Evolutionary conservation across 225 moss, liverwort and hornwort genomes (phyloP).

Genomic region (Lunularia cruciata): DNA sequence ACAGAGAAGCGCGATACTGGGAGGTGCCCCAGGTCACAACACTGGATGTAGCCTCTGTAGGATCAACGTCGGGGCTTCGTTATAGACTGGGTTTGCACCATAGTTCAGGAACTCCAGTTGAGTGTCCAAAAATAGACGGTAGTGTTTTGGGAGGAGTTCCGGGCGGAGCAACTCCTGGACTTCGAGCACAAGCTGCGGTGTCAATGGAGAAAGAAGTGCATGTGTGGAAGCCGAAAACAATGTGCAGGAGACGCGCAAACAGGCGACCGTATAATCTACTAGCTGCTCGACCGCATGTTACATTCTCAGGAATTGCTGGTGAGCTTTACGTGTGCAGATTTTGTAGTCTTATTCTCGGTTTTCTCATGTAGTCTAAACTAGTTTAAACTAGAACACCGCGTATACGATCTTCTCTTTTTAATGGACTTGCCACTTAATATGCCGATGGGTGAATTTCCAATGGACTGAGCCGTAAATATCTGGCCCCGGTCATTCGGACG

Average conservation of each 20-base stretch:
- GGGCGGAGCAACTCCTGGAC: slow-evolving; percentile 58
- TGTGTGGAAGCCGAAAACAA: slow-evolving; percentile 51
- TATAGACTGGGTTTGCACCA: slow-evolving; percentile 76
- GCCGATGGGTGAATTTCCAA: no score
- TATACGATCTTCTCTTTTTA: no score
- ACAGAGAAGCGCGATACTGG: slow-evolving; percentile 78
- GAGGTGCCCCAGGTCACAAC: slow-evolving; percentile 74
- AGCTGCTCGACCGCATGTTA: slow-evolving; percentile 58
- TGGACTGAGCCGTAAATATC: no score
- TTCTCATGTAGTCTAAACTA: no score
- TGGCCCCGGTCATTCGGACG: no score
- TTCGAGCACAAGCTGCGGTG: slow-evolving; percentile 65
- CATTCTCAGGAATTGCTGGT: slow-evolving; percentile 76
- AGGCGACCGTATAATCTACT: slow-evolving; percentile 59
- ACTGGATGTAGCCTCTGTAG: slow-evolving; percentile 62
- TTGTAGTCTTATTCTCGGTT: no score
- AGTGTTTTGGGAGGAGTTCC: slow-evolving; percentile 46
- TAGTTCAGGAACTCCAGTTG: slow-evolving; percentile 62
- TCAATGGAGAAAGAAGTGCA: slow-evolving; percentile 67
- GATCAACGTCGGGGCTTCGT: slow-evolving; percentile 57
- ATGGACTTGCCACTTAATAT: no score
- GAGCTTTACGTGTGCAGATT: slow-evolving; percentile 12
- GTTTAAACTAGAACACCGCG: no score
- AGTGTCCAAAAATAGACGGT: slow-evolving; percentile 50
- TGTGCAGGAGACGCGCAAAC: slow-evolving; percentile 26